A percentile compares a stretch with the other conserved stretches of the same genome.
These are phyloP conservation scores for Calycina marina DNA, from an alignment of 2,329 filamentous ascomycete species.

Conservation along the genomic window DNA sequence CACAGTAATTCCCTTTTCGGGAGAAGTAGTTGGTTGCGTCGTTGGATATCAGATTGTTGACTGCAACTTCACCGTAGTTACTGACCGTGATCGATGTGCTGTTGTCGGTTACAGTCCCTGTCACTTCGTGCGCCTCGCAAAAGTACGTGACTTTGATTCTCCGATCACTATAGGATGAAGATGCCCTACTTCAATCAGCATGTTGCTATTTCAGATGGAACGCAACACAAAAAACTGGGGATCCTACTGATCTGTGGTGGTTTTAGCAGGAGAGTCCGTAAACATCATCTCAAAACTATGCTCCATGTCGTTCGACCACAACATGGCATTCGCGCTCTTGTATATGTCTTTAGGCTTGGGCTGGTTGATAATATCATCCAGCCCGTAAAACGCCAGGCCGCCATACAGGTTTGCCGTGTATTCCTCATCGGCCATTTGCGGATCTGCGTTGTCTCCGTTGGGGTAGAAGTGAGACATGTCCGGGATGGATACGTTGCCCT, in stretches of 20 bases:
- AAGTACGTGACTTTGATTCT: slow-evolving; percentile 19
- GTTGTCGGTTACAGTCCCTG: slow-evolving; percentile 21
- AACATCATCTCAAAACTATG: slow-evolving; percentile 25
- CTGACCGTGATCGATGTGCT: slow-evolving; percentile 18
- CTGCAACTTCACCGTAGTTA: slow-evolving; percentile 11
- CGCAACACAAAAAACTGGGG: too few relatives aligned
- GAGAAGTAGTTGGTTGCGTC: slow-evolving; percentile 28
- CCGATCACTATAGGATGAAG: slow-evolving; percentile 23
- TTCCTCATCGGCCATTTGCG: slow-evolving; percentile 12
- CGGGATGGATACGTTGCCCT: slow-evolving; percentile 26
- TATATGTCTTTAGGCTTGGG: slow-evolving; percentile 20
- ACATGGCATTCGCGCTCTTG: slow-evolving; percentile 3
- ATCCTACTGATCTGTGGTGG: too few relatives aligned
- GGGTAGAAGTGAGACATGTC: slow-evolving; percentile 25
- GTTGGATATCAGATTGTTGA: slow-evolving; percentile 17
- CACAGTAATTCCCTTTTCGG: slow-evolving; percentile 17
- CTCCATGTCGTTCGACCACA: slow-evolving; percentile 8
- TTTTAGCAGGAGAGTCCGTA: slow-evolving; percentile 20
- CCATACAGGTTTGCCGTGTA: slow-evolving; percentile 30
- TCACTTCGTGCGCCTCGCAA: slow-evolving; percentile 23
- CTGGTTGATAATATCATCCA: slow-evolving; percentile 8
- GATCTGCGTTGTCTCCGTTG: slow-evolving; percentile 1
- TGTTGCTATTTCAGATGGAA: too few relatives aligned
- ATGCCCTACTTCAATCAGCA: background rate
- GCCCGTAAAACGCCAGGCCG: slow-evolving; percentile 22